Evolutionary conservation across 1,139 yeast species (phyloP), one percentile per base, ranked within the genome.

Genomic region (Nadsonia starkeyi-henricii): DNA sequence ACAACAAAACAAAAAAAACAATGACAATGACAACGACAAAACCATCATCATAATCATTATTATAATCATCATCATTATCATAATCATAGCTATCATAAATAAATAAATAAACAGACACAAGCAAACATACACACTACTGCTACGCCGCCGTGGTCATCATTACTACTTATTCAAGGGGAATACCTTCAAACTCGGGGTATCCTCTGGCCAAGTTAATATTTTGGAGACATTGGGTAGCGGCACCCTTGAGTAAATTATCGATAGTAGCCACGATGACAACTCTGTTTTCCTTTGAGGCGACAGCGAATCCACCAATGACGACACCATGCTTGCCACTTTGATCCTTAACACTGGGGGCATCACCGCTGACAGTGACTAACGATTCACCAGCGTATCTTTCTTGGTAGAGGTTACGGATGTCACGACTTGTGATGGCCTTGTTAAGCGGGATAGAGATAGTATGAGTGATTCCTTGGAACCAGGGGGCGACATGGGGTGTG

Each of bases 401-500:
- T 66, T 85, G 93, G 72, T 84, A 91, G 54, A 91, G 69, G 64
- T 82, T 78, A 67, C 94, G 78, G 56, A 88, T 77, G 51, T 86
- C 95, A 62, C 95, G 78, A 9, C 91, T 74, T 13, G 93, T 77
- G 58, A 89, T 70, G 45, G 81, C 76, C 52, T 76, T 73, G 60
- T 78, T 80, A 61, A 91, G 76, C 48, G 98, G 98, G 53, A 91
- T 85, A 48, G 86, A 81, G 53, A 91, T 82, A 23, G 99, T 91
- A 62, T 84, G 85, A 1, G 95, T 74, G 58, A 91, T 91, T 57
- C 99, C 98, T 69, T 91, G 97, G 78, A 93, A 91, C 98, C 98
- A 91, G 66, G 85, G 95, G 2, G 96, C 98, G 51, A 91, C 98
- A 62, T 91, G 98, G 21, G 99, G 98, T 57, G 85, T 79, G 66